Evolutionary conservation across 129 eudicot species (phyloP).

Genomic region (Apium graveolens): DNA sequence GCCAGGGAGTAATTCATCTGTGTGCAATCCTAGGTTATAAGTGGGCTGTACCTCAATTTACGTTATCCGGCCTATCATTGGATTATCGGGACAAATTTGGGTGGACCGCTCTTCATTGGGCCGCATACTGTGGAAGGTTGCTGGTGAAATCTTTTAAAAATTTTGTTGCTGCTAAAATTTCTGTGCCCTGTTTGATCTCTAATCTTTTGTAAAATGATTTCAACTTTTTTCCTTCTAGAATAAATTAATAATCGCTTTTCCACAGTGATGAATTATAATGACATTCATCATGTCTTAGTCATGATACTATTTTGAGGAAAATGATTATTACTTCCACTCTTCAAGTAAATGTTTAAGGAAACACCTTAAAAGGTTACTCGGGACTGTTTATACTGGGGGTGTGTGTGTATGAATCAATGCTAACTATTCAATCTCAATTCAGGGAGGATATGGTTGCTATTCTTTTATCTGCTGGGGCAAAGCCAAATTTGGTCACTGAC

Average conservation of each 20-base stretch:
- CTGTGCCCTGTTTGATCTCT: background rate
- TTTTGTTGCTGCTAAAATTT: background rate
- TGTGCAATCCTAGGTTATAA: constrained; percentile 84
- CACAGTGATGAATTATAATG: background rate
- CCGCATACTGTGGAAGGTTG: constrained; percentile 92
- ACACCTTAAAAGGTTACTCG: background rate
- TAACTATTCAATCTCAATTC: constrained; percentile 9
- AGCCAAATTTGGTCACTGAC: constrained; percentile 81
- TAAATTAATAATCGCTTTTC: background rate
- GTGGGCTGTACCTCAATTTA: constrained; percentile 76
- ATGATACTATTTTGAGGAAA: background rate
- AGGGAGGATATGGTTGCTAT: constrained; percentile 82
- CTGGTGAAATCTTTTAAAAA: background rate
- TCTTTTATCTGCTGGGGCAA: constrained; percentile 95
- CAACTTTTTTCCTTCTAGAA: background rate
- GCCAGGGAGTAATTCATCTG: constrained; percentile 93
- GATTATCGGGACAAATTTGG: constrained; percentile 88
- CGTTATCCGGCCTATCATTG: constrained; percentile 74
- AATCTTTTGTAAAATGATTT: background rate
- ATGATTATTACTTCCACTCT: background rate
- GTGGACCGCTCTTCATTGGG: constrained; percentile 99
- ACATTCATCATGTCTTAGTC: background rate
- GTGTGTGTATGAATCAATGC: background rate
- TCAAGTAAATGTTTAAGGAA: background rate
- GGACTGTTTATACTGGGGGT: background rate